These are phyloP conservation scores for Geotrichum europaeum DNA, from an alignment of 1,139 yeast species.

Conservation along the genomic window DNA sequence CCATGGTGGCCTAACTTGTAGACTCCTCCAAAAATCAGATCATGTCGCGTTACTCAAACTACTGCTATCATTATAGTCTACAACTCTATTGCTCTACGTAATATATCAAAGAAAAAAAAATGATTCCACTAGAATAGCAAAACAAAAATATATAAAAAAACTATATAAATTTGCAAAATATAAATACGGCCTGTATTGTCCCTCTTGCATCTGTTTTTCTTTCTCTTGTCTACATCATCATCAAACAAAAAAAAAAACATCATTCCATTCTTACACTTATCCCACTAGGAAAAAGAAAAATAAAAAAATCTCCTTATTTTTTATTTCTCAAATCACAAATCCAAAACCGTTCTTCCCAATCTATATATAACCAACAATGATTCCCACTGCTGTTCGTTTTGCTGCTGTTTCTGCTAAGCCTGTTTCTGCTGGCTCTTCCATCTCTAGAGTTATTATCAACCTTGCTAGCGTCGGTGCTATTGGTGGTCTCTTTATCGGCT, in stretches of 20 bases:
- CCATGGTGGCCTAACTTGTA: too few species aligned
- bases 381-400: slow-evolving; percentile 13
- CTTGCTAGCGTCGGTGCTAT: slow-evolving; percentile 12
- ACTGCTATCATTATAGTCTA: too few species aligned
- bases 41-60: too few species aligned
- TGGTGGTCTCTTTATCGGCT: slow-evolving; percentile 12
- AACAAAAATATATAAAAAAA: not conserved
- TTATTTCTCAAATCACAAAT: not conserved
- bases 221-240: not conserved
- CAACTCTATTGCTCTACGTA: too few species aligned
- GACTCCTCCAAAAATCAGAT: too few species aligned
- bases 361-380: slow-evolving; percentile 3
- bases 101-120: not conserved
- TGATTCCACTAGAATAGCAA: not conserved
- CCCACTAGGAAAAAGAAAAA: not conserved
- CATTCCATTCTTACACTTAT: not conserved
- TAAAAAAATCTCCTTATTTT: not conserved
- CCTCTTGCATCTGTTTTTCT: not conserved
- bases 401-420: slow-evolving; percentile 11
- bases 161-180: not conserved
- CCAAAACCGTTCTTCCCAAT: not conserved
- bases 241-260: not conserved
- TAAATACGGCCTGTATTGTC: not conserved
- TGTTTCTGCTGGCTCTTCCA: not conserved
- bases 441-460: slow-evolving; percentile 7